phyloP scores from a whole-genome alignment of 2,329 filamentous ascomycete species.

The Cordyceps cicadae region DNA sequence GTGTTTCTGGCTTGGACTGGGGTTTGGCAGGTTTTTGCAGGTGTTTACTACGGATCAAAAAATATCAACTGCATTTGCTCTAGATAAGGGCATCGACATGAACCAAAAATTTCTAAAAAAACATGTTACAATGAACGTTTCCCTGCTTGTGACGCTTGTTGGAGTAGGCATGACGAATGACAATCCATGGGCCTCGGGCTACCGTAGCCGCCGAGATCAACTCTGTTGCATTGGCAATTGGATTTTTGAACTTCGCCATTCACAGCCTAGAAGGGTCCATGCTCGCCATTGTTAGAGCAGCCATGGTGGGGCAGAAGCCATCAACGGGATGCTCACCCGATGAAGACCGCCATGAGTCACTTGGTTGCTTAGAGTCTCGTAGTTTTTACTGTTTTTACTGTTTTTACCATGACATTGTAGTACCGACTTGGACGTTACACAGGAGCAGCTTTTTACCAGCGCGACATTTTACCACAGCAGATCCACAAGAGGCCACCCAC shows the following conservation, averaged over 20 bases:
- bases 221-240: neutral
- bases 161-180: neutral
- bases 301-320: conserved; percentile 3
- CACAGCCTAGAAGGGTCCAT: neutral
- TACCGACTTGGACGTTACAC: neutral
- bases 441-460: neutral
- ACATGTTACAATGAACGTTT: conserved; percentile 1
- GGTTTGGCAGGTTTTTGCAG: conserved; percentile 48
- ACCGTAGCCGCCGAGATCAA: neutral
- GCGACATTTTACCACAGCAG: neutral
- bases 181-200: neutral
- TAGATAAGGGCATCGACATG: conserved; percentile 39
- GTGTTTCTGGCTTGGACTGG: conserved; percentile 43
- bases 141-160: neutral
- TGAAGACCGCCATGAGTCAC: conserved; percentile 1
- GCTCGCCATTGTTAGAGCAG: neutral
- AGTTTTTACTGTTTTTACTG: neutral
- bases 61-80: conserved; percentile 52
- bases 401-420: neutral
- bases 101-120: conserved; percentile 24
- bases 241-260: neutral
- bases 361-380: neutral
- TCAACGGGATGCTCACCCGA: neutral
- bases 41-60: conserved; percentile 56
- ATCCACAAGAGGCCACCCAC: neutral